Conservation (phyloP, 768 basidiomycete genomes). For the Pisolithus orientalis region DNA sequence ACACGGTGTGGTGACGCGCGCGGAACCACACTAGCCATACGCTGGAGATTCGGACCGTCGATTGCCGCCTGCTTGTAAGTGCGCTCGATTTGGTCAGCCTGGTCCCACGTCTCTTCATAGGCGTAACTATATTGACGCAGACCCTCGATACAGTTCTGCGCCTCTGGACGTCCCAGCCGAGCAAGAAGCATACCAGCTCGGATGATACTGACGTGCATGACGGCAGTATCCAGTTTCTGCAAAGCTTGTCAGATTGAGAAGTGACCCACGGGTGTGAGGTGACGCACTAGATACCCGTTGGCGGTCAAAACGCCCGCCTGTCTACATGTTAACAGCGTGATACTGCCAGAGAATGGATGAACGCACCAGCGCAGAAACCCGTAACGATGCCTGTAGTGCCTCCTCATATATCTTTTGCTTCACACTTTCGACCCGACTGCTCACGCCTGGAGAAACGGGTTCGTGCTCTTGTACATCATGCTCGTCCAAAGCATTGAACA, state of each 20-base stretch:
- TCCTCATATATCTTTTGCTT: slow-evolving; percentile 75
- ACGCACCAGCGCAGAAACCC: slow-evolving; percentile 81
- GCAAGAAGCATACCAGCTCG: slow-evolving; percentile 81
- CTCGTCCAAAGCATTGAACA: slow-evolving; percentile 79
- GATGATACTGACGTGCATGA: slow-evolving; percentile 83
- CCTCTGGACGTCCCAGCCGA: slow-evolving; percentile 76
- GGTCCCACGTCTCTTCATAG: slow-evolving; percentile 80
- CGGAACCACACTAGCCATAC: slow-evolving; percentile 33
- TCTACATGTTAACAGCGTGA: background rate
- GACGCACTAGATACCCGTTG: slow-evolving; percentile 77
- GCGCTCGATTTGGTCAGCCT: slow-evolving; percentile 57
- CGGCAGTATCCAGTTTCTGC: slow-evolving; percentile 77
- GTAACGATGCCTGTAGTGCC: slow-evolving; percentile 76
- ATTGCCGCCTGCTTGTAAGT: slow-evolving; percentile 37
- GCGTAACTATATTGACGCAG: slow-evolving; percentile 85
- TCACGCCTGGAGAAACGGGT: slow-evolving; percentile 22
- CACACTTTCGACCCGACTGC: slow-evolving; percentile 59
- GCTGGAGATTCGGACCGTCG: slow-evolving; percentile 34
- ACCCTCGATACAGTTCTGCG: slow-evolving; percentile 75
- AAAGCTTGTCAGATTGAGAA: slow-evolving; percentile 4
- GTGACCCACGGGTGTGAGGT: slow-evolving; percentile 11
- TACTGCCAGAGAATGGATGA: background rate
- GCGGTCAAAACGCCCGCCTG: slow-evolving; percentile 78
- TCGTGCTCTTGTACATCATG: slow-evolving; percentile 67
- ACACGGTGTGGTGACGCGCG: slow-evolving; percentile 14